These are phyloP conservation scores for Veloboletus limbatus DNA, from an alignment of 1,284 basidiomycete species.

Conservation along the genomic window DNA sequence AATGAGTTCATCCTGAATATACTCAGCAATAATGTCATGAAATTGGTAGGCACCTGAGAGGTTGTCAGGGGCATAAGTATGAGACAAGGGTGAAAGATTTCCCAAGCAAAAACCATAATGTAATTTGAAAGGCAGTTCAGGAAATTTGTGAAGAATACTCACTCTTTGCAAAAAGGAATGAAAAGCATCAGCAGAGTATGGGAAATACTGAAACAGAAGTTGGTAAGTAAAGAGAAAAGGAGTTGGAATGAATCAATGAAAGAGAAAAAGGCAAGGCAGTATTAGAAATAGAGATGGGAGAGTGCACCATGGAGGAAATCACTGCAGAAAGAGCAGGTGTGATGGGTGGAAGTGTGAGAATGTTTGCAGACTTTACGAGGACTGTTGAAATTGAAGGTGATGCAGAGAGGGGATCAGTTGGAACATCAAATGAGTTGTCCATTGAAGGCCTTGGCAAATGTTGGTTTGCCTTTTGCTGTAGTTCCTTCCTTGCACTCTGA, in stretches of 20 bases:
- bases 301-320: background rate
- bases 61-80: background rate
- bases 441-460: background rate
- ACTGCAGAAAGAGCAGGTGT: background rate
- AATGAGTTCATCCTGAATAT: background rate
- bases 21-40: background rate
- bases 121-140: background rate
- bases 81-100: background rate
- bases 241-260: too few species aligned
- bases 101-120: background rate
- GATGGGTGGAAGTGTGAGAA: background rate
- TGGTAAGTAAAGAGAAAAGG: too few species aligned
- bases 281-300: background rate
- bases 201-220: too few species aligned
- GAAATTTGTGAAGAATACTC: background rate
- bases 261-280: too few species aligned
- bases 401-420: background rate
- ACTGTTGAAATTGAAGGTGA: conserved; percentile 2
- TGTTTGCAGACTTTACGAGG: background rate
- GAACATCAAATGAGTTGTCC: background rate
- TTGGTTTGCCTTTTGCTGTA: background rate
- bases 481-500: background rate
- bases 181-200: background rate
- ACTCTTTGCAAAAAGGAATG: background rate
- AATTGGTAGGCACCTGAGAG: background rate